These are phyloP conservation scores for Lentinula boryana DNA, from an alignment of 768 basidiomycete species.

Conservation along the genomic window DNA sequence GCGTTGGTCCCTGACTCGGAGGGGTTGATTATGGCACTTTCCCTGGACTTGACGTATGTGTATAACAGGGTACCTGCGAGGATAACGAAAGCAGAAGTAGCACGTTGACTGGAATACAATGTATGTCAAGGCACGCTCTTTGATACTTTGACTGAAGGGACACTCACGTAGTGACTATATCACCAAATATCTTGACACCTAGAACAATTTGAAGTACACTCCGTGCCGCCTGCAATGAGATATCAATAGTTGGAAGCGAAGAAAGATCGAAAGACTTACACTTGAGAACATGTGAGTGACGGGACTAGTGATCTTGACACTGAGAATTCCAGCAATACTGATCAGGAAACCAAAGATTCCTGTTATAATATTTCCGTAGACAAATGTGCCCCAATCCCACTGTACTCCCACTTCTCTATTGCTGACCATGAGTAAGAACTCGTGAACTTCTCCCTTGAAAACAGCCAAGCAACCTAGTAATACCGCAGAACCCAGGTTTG, in stretches of 20 bases:
- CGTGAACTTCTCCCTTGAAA: conserved; percentile 60
- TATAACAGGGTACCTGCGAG: conserved; percentile 63
- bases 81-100: conserved; percentile 53
- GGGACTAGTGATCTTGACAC: conserved; percentile 81
- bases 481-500: conserved; percentile 59
- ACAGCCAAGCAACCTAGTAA: conserved; percentile 54
- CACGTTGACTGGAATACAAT: conserved; percentile 39
- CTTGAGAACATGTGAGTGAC: conserved; percentile 79
- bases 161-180: conserved; percentile 55
- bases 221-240: conserved; percentile 52
- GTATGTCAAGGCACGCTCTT: neutral
- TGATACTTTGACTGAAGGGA: neutral
- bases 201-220: conserved; percentile 72
- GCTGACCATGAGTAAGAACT: conserved; percentile 40
- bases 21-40: conserved; percentile 23
- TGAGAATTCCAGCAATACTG: conserved; percentile 71
- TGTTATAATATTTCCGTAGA: conserved; percentile 29
- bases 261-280: conserved; percentile 14
- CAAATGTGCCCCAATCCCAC: conserved; percentile 23
- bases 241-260: neutral
- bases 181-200: conserved; percentile 63
- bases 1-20: neutral
- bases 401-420: conserved; percentile 10
- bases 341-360: conserved; percentile 76
- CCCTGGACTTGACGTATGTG: conserved; percentile 55